Evolutionary conservation across 139 green algal genomes (phyloP).

Genomic region (Coelastrella sp.): DNA sequence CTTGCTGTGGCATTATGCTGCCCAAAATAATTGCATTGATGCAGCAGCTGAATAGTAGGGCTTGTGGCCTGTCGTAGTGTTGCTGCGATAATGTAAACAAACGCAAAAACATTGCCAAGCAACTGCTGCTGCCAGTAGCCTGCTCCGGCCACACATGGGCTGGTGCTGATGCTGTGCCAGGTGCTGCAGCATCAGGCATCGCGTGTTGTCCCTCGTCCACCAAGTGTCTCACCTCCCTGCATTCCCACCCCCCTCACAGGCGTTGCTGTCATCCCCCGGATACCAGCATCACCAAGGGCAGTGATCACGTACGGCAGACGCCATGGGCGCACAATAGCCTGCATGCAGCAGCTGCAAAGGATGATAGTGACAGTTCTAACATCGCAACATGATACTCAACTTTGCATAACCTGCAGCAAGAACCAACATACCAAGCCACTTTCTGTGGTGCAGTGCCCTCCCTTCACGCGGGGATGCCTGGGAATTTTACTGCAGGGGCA

Average conservation of each 20-base stretch:
- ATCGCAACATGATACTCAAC: neutral
- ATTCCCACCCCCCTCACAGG: conserved; percentile 80
- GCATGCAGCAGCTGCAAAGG: neutral
- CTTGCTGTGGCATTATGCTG: no score
- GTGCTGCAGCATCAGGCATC: neutral
- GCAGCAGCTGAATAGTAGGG: neutral
- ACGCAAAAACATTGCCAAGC: neutral
- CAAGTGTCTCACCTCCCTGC: conserved; percentile 70
- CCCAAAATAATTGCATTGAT: no score
- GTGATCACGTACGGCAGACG: conserved; percentile 74
- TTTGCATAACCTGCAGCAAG: no score
- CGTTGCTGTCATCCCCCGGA: conserved; percentile 84
- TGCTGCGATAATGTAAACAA: no score
- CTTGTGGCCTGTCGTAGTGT: no score
- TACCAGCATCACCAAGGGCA: conserved; percentile 72
- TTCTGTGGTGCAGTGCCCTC: no score
- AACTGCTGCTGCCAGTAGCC: neutral
- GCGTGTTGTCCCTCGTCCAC: neutral
- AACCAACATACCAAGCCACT: no score
- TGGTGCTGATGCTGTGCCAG: neutral
- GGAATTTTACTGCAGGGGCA: no score
- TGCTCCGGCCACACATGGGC: neutral
- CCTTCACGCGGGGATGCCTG: no score
- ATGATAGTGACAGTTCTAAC: neutral
- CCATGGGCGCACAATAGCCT: conserved; percentile 87